Evolutionary conservation across 371 early-diverging fungal genomes (phyloP), one percentile per base, ranked within the genome.

Genomic region (Mucor indicus): DNA sequence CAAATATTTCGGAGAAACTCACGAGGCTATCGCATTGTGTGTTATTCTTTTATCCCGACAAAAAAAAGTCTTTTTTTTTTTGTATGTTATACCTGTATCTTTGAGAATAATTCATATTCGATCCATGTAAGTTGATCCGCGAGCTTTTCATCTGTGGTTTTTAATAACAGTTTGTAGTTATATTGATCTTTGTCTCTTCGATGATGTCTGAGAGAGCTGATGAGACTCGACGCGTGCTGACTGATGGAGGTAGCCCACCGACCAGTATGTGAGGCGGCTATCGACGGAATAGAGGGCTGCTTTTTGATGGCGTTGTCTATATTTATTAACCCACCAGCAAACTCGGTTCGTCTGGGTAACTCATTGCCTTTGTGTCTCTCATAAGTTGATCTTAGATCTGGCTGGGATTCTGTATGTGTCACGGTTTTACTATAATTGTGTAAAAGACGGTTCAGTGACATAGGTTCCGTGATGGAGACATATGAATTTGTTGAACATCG

Each of bases 81-180:
- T n/a, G n/a, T n/a, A n/a, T n/a, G n/a, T n/a, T n/a, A n/a, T n/a
- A n/a, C n/a, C n/a, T n/a, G n/a, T n/a, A 60, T 60, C 9, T 42
- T 40, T 20, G 47, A 42, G 45, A 60, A 60, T 22, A 87, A 24
- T 25, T 60, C 48, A 12, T 67, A 63, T 48, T 85, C 87, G 21
- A 85, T 72, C 65, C 81, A 72, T 1, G 84, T 83, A 44, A 87
- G 55, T 40, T 87, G 87, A 17, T 79, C 74, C 0, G 87, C 87
- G 16, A 86, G 55, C 7, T 62, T 70, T 33, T 49, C 48, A 16
- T 75, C 69, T 10, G 73, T 46, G 9, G 67, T 47, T 1, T 70
- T 71, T 53, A 72, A 64, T 16, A 81, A 72, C 1, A 60, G 32
- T 27, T 58, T 63, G 33, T 51, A 58, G 16, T 57, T 69, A 3